These are phyloP conservation scores for Salix viminalis DNA, from an alignment of 345 rosid genomes.

Conservation along the genomic window DNA sequence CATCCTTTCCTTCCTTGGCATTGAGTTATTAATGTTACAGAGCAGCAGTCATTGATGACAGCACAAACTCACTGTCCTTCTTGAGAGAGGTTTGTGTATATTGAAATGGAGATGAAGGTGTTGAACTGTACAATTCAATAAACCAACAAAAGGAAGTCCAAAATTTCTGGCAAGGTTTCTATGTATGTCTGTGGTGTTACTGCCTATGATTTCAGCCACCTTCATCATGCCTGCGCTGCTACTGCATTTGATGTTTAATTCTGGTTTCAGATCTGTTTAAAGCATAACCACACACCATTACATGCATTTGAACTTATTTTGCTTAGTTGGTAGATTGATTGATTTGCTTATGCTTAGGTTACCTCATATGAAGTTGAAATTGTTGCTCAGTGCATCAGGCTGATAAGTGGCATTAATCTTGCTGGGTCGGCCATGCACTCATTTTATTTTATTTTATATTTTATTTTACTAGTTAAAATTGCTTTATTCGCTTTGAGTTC, in stretches of 20 bases:
- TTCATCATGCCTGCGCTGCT: slow-evolving; percentile 90
- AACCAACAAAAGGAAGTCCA: slow-evolving; percentile 56
- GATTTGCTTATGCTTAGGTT: background rate
- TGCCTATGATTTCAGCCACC: slow-evolving; percentile 78
- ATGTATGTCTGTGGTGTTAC: slow-evolving; percentile 90
- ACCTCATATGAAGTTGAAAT: background rate
- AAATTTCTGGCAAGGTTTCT: slow-evolving; percentile 49
- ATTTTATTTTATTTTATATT: background rate
- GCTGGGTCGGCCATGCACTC: background rate
- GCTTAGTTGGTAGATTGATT: background rate
- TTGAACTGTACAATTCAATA: slow-evolving; percentile 63
- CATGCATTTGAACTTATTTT: background rate
- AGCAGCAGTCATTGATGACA: background rate
- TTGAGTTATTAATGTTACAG: background rate
- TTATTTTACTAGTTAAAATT: background rate
- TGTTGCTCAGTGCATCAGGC: background rate
- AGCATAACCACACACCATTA: background rate
- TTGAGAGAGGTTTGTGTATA: background rate
- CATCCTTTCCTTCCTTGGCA: background rate
- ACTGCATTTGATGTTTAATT: slow-evolving; percentile 71
- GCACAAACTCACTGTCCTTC: background rate
- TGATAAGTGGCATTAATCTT: background rate
- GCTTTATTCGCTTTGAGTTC: background rate
- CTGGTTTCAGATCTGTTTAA: slow-evolving; percentile 32
- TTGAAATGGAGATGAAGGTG: slow-evolving; percentile 19